Percentiles rank a stretch among this genome's conserved stretches.
Conservation (phyloP, 768 basidiomycete genomes). For the Xanthoconium purpureum region DNA sequence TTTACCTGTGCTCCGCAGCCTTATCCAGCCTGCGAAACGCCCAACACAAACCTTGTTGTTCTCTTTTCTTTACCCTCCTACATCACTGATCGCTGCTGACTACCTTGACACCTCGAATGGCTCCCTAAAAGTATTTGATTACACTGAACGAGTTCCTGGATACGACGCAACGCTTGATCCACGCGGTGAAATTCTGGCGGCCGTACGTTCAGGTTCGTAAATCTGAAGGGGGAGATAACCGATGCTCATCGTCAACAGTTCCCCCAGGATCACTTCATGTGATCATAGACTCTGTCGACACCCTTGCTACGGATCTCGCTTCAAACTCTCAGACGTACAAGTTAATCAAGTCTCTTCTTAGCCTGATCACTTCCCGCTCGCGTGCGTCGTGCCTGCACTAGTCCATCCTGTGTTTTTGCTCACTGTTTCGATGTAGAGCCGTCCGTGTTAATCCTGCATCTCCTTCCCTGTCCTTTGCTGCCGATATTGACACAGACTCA, state of each 20-base stretch:
- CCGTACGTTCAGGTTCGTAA: conserved; percentile 38
- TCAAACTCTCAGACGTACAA: conserved; percentile 52
- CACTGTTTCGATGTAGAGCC: conserved; percentile 35
- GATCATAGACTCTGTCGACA: conserved; percentile 72
- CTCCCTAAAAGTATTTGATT: conserved; percentile 45
- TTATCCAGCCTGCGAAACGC: conserved; percentile 34
- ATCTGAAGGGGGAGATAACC: not conserved
- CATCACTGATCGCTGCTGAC: conserved; percentile 39
- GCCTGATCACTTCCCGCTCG: conserved; percentile 43
- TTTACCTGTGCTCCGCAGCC: conserved; percentile 50
- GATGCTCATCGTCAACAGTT: conserved; percentile 29
- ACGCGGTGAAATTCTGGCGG: conserved; percentile 38
- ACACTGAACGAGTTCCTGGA: conserved; percentile 48
- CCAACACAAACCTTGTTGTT: conserved; percentile 43
- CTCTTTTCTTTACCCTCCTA: conserved; percentile 55
- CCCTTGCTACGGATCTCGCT: conserved; percentile 54
- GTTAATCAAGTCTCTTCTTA: conserved; percentile 48
- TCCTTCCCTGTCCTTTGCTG: conserved; percentile 47
- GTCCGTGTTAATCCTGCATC: conserved; percentile 61
- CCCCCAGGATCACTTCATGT: conserved; percentile 52
- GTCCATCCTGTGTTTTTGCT: conserved; percentile 1
- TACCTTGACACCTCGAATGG: conserved; percentile 17
- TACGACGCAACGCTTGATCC: conserved; percentile 43
- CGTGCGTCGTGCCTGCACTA: conserved; percentile 37
- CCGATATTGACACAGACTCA: conserved; percentile 55